Evolutionary conservation across 2,329 filamentous ascomycete species (phyloP).

Genomic region (Tothia fuscella): DNA sequence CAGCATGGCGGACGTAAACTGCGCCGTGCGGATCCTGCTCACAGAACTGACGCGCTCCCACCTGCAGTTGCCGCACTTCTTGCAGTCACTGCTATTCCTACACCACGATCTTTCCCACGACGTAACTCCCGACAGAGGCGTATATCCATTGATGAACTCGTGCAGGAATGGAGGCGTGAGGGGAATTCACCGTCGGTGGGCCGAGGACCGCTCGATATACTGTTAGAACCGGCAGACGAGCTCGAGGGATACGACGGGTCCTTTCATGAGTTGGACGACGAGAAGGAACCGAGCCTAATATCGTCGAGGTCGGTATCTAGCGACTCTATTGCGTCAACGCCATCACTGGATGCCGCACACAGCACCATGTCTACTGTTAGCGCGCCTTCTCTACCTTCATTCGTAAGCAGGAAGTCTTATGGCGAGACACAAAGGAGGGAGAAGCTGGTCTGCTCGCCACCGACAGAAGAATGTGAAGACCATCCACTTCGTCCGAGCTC

Average conservation of each 20-base stretch:
- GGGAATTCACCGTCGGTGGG: slow-evolving; percentile 19
- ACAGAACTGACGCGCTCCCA: slow-evolving; percentile 24
- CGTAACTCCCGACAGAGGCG: slow-evolving; percentile 24
- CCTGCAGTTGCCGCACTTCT: slow-evolving; percentile 46
- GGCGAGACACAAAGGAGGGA: slow-evolving; percentile 26
- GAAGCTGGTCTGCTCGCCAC: slow-evolving; percentile 36
- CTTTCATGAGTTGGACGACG: slow-evolving; percentile 7
- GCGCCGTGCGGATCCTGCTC: neutral
- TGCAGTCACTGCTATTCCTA: slow-evolving; percentile 47
- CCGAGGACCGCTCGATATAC: slow-evolving; percentile 39
- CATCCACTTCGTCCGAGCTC: slow-evolving; percentile 37
- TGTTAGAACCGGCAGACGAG: slow-evolving; percentile 44
- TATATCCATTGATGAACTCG: slow-evolving; percentile 45
- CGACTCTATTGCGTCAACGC: slow-evolving; percentile 42
- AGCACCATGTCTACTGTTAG: slow-evolving; percentile 34
- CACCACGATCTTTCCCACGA: slow-evolving; percentile 26
- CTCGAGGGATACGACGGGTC: slow-evolving; percentile 19
- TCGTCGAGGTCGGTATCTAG: slow-evolving; percentile 42
- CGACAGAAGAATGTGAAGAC: slow-evolving; percentile 42
- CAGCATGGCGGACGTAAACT: neutral
- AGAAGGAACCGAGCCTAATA: slow-evolving; percentile 13
- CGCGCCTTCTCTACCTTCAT: slow-evolving; percentile 20
- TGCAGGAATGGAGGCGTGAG: slow-evolving; percentile 43
- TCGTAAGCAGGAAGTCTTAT: neutral
- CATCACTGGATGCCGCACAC: slow-evolving; percentile 25